A percentile compares a stretch with the other conserved stretches of the same genome.
These are phyloP conservation scores for Cystofilobasidium capitatum DNA, from an alignment of 768 basidiomycete species.

Conservation along the genomic window DNA sequence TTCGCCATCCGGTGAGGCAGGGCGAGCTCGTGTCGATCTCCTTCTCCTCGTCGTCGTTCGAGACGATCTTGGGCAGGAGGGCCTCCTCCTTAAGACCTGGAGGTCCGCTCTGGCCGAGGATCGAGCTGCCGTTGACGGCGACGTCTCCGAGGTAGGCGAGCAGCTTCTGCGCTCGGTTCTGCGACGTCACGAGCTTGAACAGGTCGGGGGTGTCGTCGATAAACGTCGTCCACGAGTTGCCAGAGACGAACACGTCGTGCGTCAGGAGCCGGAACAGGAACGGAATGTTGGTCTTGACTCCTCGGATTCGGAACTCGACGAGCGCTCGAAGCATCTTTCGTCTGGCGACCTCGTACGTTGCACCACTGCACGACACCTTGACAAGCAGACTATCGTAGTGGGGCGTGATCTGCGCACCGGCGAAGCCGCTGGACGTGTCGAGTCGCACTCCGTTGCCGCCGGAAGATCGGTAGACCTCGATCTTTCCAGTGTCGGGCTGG, in stretches of 20 bases:
- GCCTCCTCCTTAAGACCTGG: constrained; percentile 88
- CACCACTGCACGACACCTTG: constrained; percentile 89
- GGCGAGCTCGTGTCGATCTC: constrained; percentile 71
- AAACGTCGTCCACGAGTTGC: constrained; percentile 99
- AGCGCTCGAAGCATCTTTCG: constrained; percentile 98
- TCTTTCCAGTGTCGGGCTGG: constrained; percentile 98
- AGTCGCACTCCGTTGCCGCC: constrained; percentile 97
- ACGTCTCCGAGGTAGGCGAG: constrained; percentile 94
- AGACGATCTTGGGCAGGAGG: constrained; percentile 66
- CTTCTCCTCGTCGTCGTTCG: constrained; percentile 60
- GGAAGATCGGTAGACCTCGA: constrained; percentile 96
- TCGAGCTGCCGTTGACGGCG: constrained; percentile 93
- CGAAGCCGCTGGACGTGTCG: constrained; percentile 93
- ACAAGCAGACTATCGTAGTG: constrained; percentile 97
- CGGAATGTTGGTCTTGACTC: constrained; percentile 99
- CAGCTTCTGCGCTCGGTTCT: constrained; percentile 96
- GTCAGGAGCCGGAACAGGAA: constrained; percentile 98
- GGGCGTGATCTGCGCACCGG: constrained; percentile 98
- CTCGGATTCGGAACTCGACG: constrained; percentile 99
- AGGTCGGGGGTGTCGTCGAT: constrained; percentile 99
- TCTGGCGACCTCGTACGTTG: constrained; percentile 95
- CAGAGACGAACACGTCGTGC: constrained; percentile 88
- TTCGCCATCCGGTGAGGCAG: constrained; percentile 87
- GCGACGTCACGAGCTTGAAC: constrained; percentile 94
- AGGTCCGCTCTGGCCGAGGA: constrained; percentile 91